Percentiles rank a stretch among this genome's conserved stretches.
phyloP scores from a whole-genome alignment of 257 asterid genomes.

The Leonotis leonurus region DNA sequence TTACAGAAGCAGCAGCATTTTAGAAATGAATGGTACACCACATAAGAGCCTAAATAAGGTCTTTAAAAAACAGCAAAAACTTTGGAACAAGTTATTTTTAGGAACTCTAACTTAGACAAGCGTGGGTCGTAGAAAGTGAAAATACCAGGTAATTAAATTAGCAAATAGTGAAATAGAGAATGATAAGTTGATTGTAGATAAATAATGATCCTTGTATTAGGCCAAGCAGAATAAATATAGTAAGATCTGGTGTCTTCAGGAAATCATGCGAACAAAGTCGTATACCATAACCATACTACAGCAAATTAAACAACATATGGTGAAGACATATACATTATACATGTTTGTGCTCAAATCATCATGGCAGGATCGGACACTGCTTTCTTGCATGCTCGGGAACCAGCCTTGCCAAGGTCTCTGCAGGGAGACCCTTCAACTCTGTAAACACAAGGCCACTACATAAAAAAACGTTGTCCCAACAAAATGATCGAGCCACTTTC shows the following conservation, averaged over 20 bases:
- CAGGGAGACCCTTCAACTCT: slow-evolving; percentile 59
- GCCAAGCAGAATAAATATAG: slow-evolving; percentile 1
- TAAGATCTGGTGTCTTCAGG: background rate
- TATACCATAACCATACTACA: background rate
- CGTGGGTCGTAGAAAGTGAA: background rate
- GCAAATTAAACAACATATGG: background rate
- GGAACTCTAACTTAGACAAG: no score
- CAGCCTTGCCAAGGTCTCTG: slow-evolving; percentile 12
- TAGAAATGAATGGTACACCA: no score
- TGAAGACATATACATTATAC: background rate
- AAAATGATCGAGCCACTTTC: background rate
- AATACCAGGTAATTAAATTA: background rate
- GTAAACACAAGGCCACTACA: slow-evolving; percentile 6
- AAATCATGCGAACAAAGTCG: slow-evolving; percentile 7
- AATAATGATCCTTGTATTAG: background rate
- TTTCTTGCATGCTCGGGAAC: slow-evolving; percentile 22
- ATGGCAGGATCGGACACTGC: slow-evolving; percentile 5
- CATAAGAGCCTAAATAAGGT: no score
- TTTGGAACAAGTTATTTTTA: no score
- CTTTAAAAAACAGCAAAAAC: no score
- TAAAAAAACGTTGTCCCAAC: background rate
- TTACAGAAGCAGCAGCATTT: no score
- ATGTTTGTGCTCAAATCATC: background rate
- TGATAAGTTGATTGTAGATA: slow-evolving; percentile 8
- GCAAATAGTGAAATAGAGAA: background rate